These are phyloP conservation scores for Neofusicoccum sp. DNA, from an alignment of 2,329 filamentous ascomycete genomes.

Conservation along the genomic window DNA sequence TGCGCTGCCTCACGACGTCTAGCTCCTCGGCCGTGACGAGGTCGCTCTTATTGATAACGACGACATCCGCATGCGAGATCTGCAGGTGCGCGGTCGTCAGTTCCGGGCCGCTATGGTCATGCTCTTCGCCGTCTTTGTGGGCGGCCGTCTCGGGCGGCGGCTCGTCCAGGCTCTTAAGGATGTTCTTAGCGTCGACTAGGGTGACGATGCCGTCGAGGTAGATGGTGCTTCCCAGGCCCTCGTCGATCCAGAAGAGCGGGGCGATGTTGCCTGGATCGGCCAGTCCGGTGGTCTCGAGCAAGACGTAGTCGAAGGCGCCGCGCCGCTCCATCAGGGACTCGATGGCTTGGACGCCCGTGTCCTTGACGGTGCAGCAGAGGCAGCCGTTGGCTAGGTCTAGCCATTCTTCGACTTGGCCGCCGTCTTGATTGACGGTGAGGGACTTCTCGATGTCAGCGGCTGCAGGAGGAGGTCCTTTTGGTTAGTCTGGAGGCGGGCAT, in stretches of 20 bases:
- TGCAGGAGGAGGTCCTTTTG: slow-evolving; percentile 34
- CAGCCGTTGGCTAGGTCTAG: slow-evolving; percentile 95
- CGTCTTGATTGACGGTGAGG: slow-evolving; percentile 82
- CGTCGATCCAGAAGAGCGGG: slow-evolving; percentile 96
- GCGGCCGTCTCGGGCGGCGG: slow-evolving; percentile 44
- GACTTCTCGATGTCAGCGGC: slow-evolving; percentile 95
- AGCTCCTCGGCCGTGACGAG: slow-evolving; percentile 72
- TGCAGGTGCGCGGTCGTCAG: slow-evolving; percentile 94
- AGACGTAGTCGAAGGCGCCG: slow-evolving; percentile 93
- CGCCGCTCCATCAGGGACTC: slow-evolving; percentile 94
- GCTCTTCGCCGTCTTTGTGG: slow-evolving; percentile 49
- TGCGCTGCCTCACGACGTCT: slow-evolving; percentile 64
- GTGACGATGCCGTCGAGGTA: slow-evolving; percentile 97
- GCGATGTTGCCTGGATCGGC: slow-evolving; percentile 95
- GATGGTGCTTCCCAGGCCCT: slow-evolving; percentile 89
- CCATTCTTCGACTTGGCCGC: slow-evolving; percentile 86
- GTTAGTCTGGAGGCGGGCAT: not conserved
- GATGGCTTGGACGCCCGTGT: slow-evolving; percentile 89
- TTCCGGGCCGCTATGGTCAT: slow-evolving; percentile 58
- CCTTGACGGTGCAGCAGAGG: slow-evolving; percentile 97
- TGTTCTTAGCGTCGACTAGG: slow-evolving; percentile 91
- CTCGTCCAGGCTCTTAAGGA: slow-evolving; percentile 78
- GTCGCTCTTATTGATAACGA: slow-evolving; percentile 92
- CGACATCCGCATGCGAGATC: slow-evolving; percentile 93
- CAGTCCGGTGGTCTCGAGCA: slow-evolving; percentile 92